Base-by-base conservation (phyloP, 306 rosid species). In the Ochetophila trinervis region DNA sequence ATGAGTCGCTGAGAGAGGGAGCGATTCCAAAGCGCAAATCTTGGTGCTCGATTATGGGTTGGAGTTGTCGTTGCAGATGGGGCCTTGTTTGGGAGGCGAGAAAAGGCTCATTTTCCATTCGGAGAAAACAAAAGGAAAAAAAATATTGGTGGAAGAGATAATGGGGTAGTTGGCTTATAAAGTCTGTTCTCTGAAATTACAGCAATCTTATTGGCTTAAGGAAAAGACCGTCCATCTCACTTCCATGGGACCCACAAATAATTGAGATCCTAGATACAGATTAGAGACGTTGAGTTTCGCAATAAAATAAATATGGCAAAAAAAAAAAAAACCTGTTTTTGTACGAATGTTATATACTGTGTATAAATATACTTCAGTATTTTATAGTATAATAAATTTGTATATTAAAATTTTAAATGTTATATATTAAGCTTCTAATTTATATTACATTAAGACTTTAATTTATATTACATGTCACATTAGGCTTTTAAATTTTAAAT, bases 81-180 rank as follows among this genome's bases (percentile, higher is more conserved):
- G 77, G 45, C 63, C 64, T 59, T 59, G 80, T 63, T 72, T 68
- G 83, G 69, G 81, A 21, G 67, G 79, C 71, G 24, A 82, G 88
- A 71, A 79, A 82, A 14, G 82, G 79, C 9, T 84, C 82, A 16
- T 64, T 68, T 19, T 82, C 91, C 96, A 89, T 88, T 12, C 56
- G 57, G 22, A 50, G 23, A 50, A 19, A 3, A 62, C 3, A 4
- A 3, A 52, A 1, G 8, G 48, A 49, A 44, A 16, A 44, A 51
- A 54, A 0, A 1, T n/a, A 3, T 16, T 42, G 42, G 45, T 5
- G 64, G 36, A 57, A 7, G 0, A 8, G 72, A 14, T 45, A 10
- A 35, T 7, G 44, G 45, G 67, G 49, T 21, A 15, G 37, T 22
- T 62, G 54, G 61, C 42, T 0, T 30, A 56, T 9, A 27, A 40